Base-by-base conservation (phyloP, 306 rosid species). In the Quillaja saponaria region DNA sequence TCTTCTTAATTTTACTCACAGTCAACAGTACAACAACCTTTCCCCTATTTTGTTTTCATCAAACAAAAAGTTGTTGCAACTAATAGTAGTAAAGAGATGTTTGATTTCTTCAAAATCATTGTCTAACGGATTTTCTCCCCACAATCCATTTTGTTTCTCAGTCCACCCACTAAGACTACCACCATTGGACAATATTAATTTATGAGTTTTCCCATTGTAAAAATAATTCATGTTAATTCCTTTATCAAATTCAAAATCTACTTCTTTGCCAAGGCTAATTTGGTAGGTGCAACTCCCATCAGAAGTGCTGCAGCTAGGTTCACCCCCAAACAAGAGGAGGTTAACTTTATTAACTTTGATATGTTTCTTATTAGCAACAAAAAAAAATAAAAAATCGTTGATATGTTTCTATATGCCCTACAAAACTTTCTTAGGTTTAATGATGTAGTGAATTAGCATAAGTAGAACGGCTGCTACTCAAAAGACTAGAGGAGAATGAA, bases 41-140 rank as follows among this genome's bases (percentile, higher is more conserved):
- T 76, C 86, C 34, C 80, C 72, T 71, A 80, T 78, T 86, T 78
- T 71, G 81, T 72, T 70, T 33, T 85, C 85, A 71, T 79, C 88
- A 67, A 86, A 77, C 85, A 80, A 80, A 60, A 82, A 77, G 81
- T 69, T 75, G 75, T 60, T 84, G 71, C 80, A 63, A 58, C 49
- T 49, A 49, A 34, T 63, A 16, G 67, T 76, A 67, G 81, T 79
- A 46, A 86, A 73, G 17, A 84, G 63, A 81, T 84, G 68, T 66
- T 82, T 85, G 57, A 91, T 84, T 64, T 88, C 97, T 34, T 91
- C 83, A 16, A 78, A 19, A 10, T 84, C 90, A 75, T 76, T 82
- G 37, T 85, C 89, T 58, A 80, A 69, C 69, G 80, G 70, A 53
- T 70, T 67, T 61, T 82, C 84, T 64, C 13, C 80, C 87, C 85